Evolutionary conservation across 768 basidiomycete species (phyloP), one percentile per base, ranked within the genome.

Genomic region (Phylloporus arenicola): DNA sequence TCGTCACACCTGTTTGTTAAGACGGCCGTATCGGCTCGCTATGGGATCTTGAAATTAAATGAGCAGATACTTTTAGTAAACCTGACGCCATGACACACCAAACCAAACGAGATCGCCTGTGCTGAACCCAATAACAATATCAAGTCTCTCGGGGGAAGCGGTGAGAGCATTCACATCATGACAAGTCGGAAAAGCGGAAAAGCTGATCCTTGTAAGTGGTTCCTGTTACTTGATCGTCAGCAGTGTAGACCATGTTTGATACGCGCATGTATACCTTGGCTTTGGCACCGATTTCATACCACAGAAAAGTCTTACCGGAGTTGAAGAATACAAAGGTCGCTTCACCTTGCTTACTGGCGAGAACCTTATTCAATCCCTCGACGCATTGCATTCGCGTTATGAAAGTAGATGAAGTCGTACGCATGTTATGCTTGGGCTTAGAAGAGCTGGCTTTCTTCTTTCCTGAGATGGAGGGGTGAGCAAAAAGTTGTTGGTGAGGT

Each of bases 91-190:
- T 13, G n/a, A 61, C 78, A 56, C 55, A 88, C 94, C 94, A 48
- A 98, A 75, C 96, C 96, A 98, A 43, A 98, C 71, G 33, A 99
- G 73, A 70, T 99, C 96, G n/a, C 96, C 96, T 0, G 93, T 89
- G 54, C 75, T 78, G 64, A 96, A 97, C 6, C 95, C 96, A 59
- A 97, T 86, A 51, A 97, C 79, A 6, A 96, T 75, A 60, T 97
- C 94, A 30, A 97, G 69, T 39, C 83, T 81, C 37, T 92, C 85
- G 11, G 85, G 71, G 3, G 83, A 84, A 7, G 88, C 82, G 2
- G 94, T 96, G 2, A 79, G 67, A 6, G 74, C 66, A 57, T 96
- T 95, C 27, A 95, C 83, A 60, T 92, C 86, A 65, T 95, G 91
- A 64, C 92, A 94, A 1, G 94, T 96, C 5, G 92, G 92, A 58